These are phyloP conservation scores for Paecilomyces variotii DNA, from an alignment of 2,329 filamentous ascomycete species.

Conservation along the genomic window DNA sequence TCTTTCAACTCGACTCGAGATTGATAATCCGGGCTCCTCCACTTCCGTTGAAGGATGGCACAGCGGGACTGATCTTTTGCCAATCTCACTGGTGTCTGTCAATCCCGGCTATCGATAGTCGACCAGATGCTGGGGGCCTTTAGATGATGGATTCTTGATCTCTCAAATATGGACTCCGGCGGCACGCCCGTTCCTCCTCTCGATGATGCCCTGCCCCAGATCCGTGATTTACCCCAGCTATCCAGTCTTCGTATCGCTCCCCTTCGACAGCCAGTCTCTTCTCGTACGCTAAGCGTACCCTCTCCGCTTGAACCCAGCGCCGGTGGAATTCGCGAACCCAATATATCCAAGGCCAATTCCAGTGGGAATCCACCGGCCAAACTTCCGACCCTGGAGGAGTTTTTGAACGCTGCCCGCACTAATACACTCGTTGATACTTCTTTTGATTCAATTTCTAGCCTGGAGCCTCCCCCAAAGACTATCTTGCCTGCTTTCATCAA, in stretches of 20 bases:
- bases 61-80: not conserved
- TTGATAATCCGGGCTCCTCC: not conserved
- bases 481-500: slow-evolving; percentile 41
- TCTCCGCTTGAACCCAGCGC: slow-evolving; percentile 39
- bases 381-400: slow-evolving; percentile 28
- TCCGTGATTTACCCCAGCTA: slow-evolving; percentile 35
- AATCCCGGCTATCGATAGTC: not conserved
- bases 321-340: slow-evolving; percentile 23
- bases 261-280: slow-evolving; percentile 38
- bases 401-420: slow-evolving; percentile 27
- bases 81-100: not conserved
- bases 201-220: slow-evolving; percentile 32
- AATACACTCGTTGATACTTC: slow-evolving; percentile 25
- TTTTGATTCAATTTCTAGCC: slow-evolving; percentile 20
- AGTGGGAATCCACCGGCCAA: slow-evolving; percentile 25
- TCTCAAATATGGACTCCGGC: slow-evolving; percentile 22
- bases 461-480: slow-evolving; percentile 32
- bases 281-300: slow-evolving; percentile 33
- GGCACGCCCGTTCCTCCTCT: slow-evolving; percentile 24
- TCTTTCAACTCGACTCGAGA: not conserved
- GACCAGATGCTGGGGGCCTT: not conserved
- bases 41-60: not conserved
- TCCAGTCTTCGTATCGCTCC: slow-evolving; percentile 40
- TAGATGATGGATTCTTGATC: slow-evolving; percentile 6
- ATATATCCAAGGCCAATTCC: slow-evolving; percentile 20